These are phyloP conservation scores for Thelonectria rubi DNA, from an alignment of 2,329 filamentous ascomycete species.

Conservation along the genomic window DNA sequence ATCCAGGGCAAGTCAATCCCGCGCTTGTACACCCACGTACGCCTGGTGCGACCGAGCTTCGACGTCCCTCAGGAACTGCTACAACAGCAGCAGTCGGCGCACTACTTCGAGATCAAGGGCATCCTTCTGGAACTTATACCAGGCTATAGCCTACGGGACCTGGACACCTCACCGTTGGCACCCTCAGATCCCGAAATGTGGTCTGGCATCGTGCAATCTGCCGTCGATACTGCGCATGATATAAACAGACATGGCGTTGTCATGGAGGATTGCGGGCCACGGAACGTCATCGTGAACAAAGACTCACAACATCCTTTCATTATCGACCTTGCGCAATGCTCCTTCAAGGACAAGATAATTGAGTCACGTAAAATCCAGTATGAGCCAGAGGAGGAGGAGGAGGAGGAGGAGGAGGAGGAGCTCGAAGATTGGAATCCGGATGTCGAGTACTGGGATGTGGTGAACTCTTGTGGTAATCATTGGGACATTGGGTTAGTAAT, in stretches of 20 bases:
- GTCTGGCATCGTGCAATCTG: slow-evolving; percentile 11
- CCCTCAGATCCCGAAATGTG: neutral
- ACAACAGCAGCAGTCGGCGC: neutral
- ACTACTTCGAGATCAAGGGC: slow-evolving; percentile 6
- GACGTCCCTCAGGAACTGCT: neutral
- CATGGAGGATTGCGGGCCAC: slow-evolving; percentile 6
- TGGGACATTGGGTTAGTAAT: slow-evolving; percentile 7
- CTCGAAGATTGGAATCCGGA: neutral
- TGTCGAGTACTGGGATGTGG: slow-evolving; percentile 5
- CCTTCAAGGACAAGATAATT: slow-evolving; percentile 14
- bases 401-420: neutral
- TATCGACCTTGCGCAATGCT: slow-evolving; percentile 17
- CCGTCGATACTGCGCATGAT: slow-evolving; percentile 11
- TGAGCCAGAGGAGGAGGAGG: neutral
- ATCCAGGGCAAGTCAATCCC: slow-evolving; percentile 11
- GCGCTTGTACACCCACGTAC: slow-evolving; percentile 11
- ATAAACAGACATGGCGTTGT: slow-evolving; percentile 18
- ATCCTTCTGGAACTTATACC: slow-evolving; percentile 11
- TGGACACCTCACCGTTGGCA: neutral
- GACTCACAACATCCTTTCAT: slow-evolving; percentile 7
- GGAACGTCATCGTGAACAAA: slow-evolving; percentile 17
- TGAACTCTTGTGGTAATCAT: neutral
- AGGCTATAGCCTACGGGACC: slow-evolving; percentile 7
- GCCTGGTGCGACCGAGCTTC: neutral
- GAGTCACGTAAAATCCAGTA: neutral